phyloP scores from a whole-genome alignment of 176 grass and related monocot genomes.

The Otatea glauca region DNA sequence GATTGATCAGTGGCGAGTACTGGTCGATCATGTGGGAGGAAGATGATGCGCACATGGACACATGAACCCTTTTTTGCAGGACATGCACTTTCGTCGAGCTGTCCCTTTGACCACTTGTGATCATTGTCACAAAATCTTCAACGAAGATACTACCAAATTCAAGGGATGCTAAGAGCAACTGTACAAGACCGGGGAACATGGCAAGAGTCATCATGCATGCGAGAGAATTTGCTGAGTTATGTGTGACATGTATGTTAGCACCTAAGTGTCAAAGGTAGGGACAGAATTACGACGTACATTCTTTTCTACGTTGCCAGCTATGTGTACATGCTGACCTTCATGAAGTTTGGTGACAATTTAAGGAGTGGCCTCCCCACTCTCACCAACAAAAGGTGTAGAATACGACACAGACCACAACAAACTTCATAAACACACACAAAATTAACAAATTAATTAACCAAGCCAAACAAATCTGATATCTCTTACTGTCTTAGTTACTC shows the following conservation, averaged over 20 bases:
- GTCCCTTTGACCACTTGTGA: background rate
- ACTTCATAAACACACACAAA: background rate
- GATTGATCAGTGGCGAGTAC: background rate
- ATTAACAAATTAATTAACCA: background rate
- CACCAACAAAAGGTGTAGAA: background rate
- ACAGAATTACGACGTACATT: background rate
- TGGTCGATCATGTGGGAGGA: background rate
- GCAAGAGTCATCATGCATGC: conserved; percentile 1
- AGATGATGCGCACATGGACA: conserved; percentile 4
- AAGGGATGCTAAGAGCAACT: conserved; percentile 10
- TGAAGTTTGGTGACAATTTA: conserved; percentile 23
- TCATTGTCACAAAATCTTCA: background rate
- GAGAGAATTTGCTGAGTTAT: conserved; percentile 27
- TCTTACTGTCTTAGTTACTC: too few species aligned
- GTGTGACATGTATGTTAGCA: conserved; percentile 33
- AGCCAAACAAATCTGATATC: background rate
- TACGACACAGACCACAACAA: background rate
- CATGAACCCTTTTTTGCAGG: background rate
- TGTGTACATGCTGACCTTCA: background rate
- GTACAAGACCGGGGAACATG: conserved; percentile 18
- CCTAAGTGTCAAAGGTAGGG: conserved; percentile 20
- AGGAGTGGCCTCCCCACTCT: background rate
- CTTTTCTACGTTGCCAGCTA: conserved; percentile 11
- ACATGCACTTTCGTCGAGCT: background rate
- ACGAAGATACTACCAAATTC: background rate